Percentiles rank a stretch among this genome's conserved stretches.
These are phyloP conservation scores for Elsinoe fawcettii DNA, from an alignment of 2,329 filamentous ascomycete genomes.

Conservation along the genomic window DNA sequence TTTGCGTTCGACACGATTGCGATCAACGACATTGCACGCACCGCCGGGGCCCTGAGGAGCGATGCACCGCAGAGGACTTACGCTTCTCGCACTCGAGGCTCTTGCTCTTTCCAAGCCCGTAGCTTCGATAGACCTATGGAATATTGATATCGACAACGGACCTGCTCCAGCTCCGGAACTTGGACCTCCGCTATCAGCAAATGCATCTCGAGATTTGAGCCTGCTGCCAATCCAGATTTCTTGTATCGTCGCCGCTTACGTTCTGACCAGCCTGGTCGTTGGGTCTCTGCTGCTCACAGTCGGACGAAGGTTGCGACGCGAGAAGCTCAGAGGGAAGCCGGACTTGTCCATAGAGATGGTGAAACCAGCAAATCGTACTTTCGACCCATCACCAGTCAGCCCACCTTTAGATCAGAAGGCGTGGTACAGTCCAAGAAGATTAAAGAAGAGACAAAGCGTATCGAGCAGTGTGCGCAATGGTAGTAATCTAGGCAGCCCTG, in stretches of 20 bases:
- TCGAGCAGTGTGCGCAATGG: slow-evolving; percentile 26
- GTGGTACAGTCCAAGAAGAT: slow-evolving; percentile 25
- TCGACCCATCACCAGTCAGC: slow-evolving; percentile 31
- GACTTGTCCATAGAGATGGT: slow-evolving; percentile 52
- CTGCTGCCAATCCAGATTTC: slow-evolving; percentile 75
- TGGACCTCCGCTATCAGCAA: slow-evolving; percentile 51
- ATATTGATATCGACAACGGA: slow-evolving; percentile 45
- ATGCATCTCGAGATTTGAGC: slow-evolving; percentile 52
- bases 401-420: slow-evolving; percentile 22
- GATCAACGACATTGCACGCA: not conserved
- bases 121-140: slow-evolving; percentile 25
- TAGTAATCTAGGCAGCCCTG: slow-evolving; percentile 38
- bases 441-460: slow-evolving; percentile 24
- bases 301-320: slow-evolving; percentile 36
- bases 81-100: not conserved
- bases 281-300: slow-evolving; percentile 50
- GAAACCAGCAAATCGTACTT: slow-evolving; percentile 34
- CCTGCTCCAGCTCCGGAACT: slow-evolving; percentile 54
- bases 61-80: not conserved
- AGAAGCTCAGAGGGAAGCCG: slow-evolving; percentile 41
- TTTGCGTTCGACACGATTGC: not conserved
- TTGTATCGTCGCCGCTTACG: slow-evolving; percentile 76
- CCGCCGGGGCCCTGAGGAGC: not conserved
- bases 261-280: slow-evolving; percentile 66
- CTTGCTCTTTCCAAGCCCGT: not conserved